Percentiles rank a stretch among this genome's conserved stretches.
Conservation (phyloP, 2,329 filamentous ascomycete genomes). For the Alternaria consortialis region DNA sequence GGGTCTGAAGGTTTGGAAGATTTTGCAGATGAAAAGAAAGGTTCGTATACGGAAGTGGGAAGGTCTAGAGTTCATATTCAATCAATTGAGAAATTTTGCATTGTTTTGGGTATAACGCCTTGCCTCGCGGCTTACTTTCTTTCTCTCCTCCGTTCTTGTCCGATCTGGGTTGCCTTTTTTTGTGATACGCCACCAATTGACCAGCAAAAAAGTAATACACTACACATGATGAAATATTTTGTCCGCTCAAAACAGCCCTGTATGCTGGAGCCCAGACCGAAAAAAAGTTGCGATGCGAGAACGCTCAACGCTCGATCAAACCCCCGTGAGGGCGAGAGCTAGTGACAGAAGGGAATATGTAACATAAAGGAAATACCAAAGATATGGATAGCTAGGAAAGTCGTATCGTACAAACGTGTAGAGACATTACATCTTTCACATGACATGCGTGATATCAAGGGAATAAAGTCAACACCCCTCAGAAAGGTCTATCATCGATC, state of each 20-base stretch:
- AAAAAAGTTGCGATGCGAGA: slow-evolving; percentile 4
- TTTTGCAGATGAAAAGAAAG: not conserved
- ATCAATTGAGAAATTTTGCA: not conserved
- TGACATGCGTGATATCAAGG: slow-evolving; percentile 5
- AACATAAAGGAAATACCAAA: slow-evolving; percentile 4
- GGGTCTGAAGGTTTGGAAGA: not conserved
- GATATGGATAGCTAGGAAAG: slow-evolving; percentile 7
- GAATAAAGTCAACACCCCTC: not conserved
- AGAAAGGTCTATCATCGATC: slow-evolving; percentile 24
- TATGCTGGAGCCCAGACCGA: slow-evolving; percentile 20
- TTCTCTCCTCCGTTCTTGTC: not conserved
- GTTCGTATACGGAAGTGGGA: not conserved
- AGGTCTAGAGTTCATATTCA: not conserved
- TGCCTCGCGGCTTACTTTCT: slow-evolving; percentile 1
- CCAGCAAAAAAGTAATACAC: slow-evolving; percentile 3
- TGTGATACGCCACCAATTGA: not conserved
- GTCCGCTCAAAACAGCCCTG: slow-evolving; percentile 12
- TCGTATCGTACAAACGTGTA: slow-evolving; percentile 19
- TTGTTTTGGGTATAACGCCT: slow-evolving; percentile 2
- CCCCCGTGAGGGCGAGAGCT: slow-evolving; percentile 26
- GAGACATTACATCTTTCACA: slow-evolving; percentile 12
- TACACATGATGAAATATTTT: slow-evolving; percentile 6
- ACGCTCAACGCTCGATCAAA: slow-evolving; percentile 30
- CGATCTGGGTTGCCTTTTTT: not conserved
- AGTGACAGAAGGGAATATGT: slow-evolving; percentile 11